Percentiles rank a stretch among this genome's conserved stretches.
Conservation (phyloP, 805 yeast species). For the Trichomonascus vanleenenianus region DNA sequence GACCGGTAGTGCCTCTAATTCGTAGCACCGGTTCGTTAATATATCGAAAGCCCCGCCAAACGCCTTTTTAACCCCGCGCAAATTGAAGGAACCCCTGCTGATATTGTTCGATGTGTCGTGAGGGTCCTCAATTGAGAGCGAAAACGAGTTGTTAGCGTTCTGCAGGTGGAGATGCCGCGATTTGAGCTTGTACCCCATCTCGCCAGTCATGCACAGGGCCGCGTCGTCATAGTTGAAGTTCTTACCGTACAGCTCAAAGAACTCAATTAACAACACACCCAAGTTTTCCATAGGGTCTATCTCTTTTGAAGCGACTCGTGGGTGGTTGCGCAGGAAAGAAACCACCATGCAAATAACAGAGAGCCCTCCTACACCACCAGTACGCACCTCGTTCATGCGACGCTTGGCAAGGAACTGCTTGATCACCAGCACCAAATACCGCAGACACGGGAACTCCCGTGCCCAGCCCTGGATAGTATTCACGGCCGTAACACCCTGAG, state of each 20-base stretch:
- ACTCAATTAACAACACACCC: constrained; percentile 82
- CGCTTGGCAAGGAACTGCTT: constrained; percentile 81
- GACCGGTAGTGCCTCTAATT: constrained; percentile 56
- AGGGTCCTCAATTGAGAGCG: constrained; percentile 82
- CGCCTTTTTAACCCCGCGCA: constrained; percentile 71
- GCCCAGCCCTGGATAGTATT: constrained; percentile 70
- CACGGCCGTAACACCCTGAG: constrained; percentile 79
- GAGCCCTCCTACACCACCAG: constrained; percentile 93
- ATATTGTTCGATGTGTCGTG: constrained; percentile 77
- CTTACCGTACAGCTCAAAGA: constrained; percentile 86
- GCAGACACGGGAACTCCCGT: constrained; percentile 60
- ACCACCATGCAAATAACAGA: constrained; percentile 82
- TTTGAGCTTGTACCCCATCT: constrained; percentile 55
- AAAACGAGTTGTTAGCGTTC: constrained; percentile 42
- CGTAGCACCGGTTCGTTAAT: constrained; percentile 66
- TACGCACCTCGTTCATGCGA: constrained; percentile 74
- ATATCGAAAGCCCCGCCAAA: constrained; percentile 84
- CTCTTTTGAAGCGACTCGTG: constrained; percentile 58
- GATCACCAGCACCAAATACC: constrained; percentile 73
- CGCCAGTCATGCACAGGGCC: constrained; percentile 56
- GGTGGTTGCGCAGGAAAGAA: constrained; percentile 73
- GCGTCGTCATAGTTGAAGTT: constrained; percentile 79
- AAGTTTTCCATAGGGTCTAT: constrained; percentile 66
- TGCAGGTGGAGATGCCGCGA: constrained; percentile 43
- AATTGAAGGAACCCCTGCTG: constrained; percentile 75